Evolutionary conservation across 2,329 filamentous ascomycete species (phyloP).

Genomic region (Aspergillus brasiliensis): DNA sequence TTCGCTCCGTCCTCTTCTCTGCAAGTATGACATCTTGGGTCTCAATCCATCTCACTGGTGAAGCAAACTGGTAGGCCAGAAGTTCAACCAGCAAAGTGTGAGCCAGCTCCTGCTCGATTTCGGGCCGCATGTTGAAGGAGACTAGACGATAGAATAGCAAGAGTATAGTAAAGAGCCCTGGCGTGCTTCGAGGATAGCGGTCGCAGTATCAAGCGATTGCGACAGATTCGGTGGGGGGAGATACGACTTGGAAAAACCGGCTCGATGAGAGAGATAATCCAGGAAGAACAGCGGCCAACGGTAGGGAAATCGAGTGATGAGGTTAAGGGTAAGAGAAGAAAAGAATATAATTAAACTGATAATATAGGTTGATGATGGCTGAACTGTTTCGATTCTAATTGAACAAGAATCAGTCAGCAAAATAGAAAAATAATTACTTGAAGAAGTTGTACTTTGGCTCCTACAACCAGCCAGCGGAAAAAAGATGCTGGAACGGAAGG

Average conservation of each 20-base stretch:
- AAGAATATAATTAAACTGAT: constrained; percentile 7
- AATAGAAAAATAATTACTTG: not conserved
- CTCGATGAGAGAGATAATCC: not conserved
- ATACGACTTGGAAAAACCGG: not conserved
- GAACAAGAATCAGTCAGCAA: not conserved
- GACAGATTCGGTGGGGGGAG: not conserved
- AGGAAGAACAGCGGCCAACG: not conserved
- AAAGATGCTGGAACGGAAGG: not conserved
- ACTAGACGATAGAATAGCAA: constrained; percentile 22
- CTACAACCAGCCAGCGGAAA: not conserved
- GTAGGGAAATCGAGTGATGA: not conserved
- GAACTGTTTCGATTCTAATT: not conserved
- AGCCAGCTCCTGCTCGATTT: constrained; percentile 98
- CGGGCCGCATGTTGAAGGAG: constrained; percentile 77
- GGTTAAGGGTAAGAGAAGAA: not conserved
- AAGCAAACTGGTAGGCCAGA: constrained; percentile 98
- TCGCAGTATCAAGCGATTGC: not conserved
- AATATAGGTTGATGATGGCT: constrained; percentile 7
- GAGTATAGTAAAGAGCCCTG: not conserved
- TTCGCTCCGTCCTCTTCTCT: constrained; percentile 92
- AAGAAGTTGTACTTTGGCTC: not conserved
- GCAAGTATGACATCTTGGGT: constrained; percentile 99
- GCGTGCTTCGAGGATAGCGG: not conserved
- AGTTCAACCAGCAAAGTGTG: constrained; percentile 98
- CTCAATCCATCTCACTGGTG: constrained; percentile 98